phyloP scores from a whole-genome alignment of 2,329 filamentous ascomycete genomes.

The Golovinomyces cichoracearum region DNA sequence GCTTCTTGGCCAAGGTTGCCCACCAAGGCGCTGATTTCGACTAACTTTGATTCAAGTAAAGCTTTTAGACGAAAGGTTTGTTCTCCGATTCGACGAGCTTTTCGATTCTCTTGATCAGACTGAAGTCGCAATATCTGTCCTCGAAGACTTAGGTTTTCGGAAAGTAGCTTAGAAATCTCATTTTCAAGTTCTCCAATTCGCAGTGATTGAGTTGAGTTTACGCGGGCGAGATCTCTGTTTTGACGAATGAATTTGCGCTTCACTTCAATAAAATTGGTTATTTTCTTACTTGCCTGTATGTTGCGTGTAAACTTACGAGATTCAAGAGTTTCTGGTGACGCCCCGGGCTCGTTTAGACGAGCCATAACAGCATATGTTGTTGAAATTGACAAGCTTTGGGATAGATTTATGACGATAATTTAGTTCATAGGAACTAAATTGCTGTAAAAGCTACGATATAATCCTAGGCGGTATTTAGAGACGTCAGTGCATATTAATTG shows the following conservation, averaged over 20 bases:
- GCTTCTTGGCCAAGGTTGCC: slow-evolving; percentile 33
- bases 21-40: slow-evolving; percentile 42
- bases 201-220: slow-evolving; percentile 51
- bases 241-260: slow-evolving; percentile 57
- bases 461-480: no score
- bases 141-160: slow-evolving; percentile 53
- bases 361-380: slow-evolving; percentile 41
- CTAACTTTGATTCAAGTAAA: slow-evolving; percentile 44
- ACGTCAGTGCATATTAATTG: no score
- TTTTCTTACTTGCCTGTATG: neutral
- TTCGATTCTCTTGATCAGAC: slow-evolving; percentile 36
- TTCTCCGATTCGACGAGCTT: slow-evolving; percentile 32
- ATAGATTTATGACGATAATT: no score
- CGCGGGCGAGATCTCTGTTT: slow-evolving; percentile 58
- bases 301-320: slow-evolving; percentile 26
- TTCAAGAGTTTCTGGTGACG: slow-evolving; percentile 43
- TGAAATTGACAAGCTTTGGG: no score
- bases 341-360: slow-evolving; percentile 49
- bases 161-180: slow-evolving; percentile 46
- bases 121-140: slow-evolving; percentile 45
- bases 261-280: slow-evolving; percentile 24
- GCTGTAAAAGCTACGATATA: no score
- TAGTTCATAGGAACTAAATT: no score
- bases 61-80: slow-evolving; percentile 43
- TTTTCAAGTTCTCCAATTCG: slow-evolving; percentile 53